These are phyloP conservation scores for Aegilops speltoides DNA, from an alignment of 176 grass and related monocot species.

Conservation along the genomic window DNA sequence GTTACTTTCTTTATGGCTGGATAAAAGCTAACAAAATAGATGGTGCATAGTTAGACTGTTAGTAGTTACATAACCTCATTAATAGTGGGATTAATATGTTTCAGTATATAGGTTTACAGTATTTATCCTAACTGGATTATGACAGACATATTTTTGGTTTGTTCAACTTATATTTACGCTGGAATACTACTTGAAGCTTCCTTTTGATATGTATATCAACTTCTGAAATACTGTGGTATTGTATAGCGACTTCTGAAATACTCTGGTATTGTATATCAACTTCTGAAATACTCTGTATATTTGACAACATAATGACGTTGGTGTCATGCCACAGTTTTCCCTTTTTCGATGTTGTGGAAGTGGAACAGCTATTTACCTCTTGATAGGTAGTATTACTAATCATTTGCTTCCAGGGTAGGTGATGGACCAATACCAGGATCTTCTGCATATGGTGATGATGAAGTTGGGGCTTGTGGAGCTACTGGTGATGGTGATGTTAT, in stretches of 20 bases:
- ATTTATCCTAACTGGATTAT: background rate
- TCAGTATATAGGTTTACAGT: background rate
- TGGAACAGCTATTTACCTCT: slow-evolving; percentile 14
- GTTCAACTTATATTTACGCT: background rate
- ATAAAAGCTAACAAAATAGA: background rate
- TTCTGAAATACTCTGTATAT: background rate
- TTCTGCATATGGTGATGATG: slow-evolving; percentile 84
- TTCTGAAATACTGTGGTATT: background rate
- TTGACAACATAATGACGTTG: background rate
- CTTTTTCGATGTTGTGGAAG: background rate
- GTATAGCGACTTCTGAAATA: background rate
- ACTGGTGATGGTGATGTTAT: slow-evolving; percentile 96
- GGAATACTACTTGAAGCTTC: background rate
- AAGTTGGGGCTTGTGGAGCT: slow-evolving; percentile 86
- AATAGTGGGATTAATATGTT: background rate
- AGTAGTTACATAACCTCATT: background rate
- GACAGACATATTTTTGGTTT: background rate
- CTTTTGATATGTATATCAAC: background rate
- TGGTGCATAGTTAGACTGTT: background rate
- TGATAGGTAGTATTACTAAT: background rate
- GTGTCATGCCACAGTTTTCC: background rate
- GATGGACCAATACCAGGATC: slow-evolving; percentile 91
- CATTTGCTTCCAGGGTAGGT: slow-evolving; percentile 71
- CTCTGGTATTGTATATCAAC: background rate
- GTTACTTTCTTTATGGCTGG: background rate